Base-by-base conservation (phyloP, 805 yeast species). In the Saccharomycopsis malanga region DNA sequence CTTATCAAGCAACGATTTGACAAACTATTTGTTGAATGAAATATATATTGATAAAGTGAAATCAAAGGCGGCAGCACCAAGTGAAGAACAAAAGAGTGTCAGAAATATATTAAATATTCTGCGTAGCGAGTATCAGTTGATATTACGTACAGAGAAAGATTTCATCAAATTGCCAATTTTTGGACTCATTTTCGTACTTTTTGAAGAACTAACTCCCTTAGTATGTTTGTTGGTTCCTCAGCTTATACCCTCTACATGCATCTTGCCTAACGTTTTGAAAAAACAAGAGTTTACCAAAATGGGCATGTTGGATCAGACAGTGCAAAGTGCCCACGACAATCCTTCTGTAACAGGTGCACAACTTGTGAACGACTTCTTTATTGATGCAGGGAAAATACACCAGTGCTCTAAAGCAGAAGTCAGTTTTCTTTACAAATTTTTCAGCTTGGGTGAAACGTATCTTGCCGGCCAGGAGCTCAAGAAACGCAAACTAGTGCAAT, bases 191-290 rank as follows among this genome's bases (percentile, higher is more conserved):
- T 64, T 73, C 40, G 39, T 73, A 23, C 53, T 76, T 2, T 77
- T 76, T 58, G 74, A 73, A 56, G 86, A 79, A 54, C 56, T 64
- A 43, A 74, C 82, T 0, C 81, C 82, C 0, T 18, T 75, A 1
- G 52, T 79, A 4, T 76, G 81, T 56, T 74, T 70, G 45, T 58
- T 66, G 3, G 57, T 77, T 42, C 85, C 85, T 0, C 74, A 73
- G 52, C 56, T 79, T 3, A 71, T 79, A 0, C 81, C 83, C 7
- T 71, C 71, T 63, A 77, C 82, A 9, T 79, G 83, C 58, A 64
- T 74, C 7, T 63, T 77, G 27, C 81, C 82, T 1, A 61, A 64
- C 4, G 57, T 61, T 4, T 57, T 58, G 18, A 54, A 57, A 17
- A 68, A 62, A 44, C 45, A 42, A 36, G 53, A 45, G 25, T 14